Evolutionary conservation across 1,139 yeast species (phyloP).

Genomic region (Candida sanyaensis): DNA sequence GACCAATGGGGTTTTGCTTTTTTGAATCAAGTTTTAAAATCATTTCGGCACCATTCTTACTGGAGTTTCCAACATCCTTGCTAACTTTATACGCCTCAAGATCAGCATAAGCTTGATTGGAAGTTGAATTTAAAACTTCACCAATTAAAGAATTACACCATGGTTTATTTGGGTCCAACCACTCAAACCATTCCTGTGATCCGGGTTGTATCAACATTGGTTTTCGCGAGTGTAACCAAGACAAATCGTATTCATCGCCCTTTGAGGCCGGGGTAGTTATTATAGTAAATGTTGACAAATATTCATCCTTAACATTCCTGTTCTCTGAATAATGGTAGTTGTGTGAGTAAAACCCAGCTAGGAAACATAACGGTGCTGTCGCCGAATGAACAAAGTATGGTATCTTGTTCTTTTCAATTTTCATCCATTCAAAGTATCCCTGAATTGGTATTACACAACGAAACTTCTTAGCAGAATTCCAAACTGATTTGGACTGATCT

Average conservation of each 20-base stretch:
- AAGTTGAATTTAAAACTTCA: constrained; percentile 34
- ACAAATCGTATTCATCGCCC: constrained; percentile 44
- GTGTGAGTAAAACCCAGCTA: constrained; percentile 72
- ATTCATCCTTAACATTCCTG: constrained; percentile 25
- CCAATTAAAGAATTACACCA: constrained; percentile 41
- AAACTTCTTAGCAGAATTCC: constrained; percentile 47
- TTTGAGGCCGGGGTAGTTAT: constrained; percentile 70
- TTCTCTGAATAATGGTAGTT: constrained; percentile 32
- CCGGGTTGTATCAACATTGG: constrained; percentile 70
- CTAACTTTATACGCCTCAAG: constrained; percentile 59
- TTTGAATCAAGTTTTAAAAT: constrained; percentile 26
- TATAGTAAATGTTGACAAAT: constrained; percentile 62
- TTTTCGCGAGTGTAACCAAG: constrained; percentile 77
- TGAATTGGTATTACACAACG: constrained; percentile 76
- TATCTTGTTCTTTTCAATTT: constrained; percentile 35
- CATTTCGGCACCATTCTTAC: constrained; percentile 49
- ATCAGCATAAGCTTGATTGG: constrained; percentile 40
- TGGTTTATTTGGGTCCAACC: constrained; percentile 57
- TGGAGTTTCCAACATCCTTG: constrained; percentile 64
- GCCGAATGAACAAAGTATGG: constrained; percentile 70
- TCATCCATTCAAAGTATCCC: constrained; percentile 87
- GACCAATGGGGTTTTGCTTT: constrained; percentile 26
- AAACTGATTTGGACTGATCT: constrained; percentile 41
- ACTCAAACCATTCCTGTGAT: constrained; percentile 53
- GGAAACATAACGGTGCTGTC: constrained; percentile 53